Evolutionary conservation across 345 rosid genomes (phyloP).

Genomic region (Dipteronia sinensis): DNA sequence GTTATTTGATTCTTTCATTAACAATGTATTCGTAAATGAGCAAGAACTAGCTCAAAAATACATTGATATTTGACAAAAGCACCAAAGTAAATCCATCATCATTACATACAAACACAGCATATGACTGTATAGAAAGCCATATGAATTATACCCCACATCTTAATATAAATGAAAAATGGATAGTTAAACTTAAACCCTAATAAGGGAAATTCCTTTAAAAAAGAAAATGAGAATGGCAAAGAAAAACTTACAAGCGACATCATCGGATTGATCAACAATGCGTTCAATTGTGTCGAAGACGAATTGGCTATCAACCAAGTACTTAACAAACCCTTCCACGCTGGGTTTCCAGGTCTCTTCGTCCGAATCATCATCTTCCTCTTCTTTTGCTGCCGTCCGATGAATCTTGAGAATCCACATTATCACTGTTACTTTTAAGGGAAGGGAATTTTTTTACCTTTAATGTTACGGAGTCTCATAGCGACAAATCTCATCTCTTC

Average conservation of each 20-base stretch:
- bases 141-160: background rate
- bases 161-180: background rate
- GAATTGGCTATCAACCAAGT: conserved; percentile 74
- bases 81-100: background rate
- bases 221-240: background rate
- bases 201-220: background rate
- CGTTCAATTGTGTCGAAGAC: conserved; percentile 75
- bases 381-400: background rate
- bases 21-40: background rate
- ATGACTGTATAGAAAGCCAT: background rate
- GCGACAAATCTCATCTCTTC: conserved; percentile 98
- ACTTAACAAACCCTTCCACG: conserved; percentile 68
- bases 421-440: conserved; percentile 15
- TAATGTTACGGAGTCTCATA: conserved; percentile 78
- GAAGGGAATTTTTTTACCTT: conserved; percentile 50
- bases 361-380: conserved; percentile 1
- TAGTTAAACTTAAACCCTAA: too few relatives aligned
- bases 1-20: background rate
- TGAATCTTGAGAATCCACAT: conserved; percentile 16
- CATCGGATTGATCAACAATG: conserved; percentile 70
- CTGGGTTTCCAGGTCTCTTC: conserved; percentile 61
- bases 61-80: background rate
- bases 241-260: conserved; percentile 72
- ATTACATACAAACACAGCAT: background rate
- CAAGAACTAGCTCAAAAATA: too few relatives aligned